These are phyloP conservation scores for Neoboletus magnificus DNA, from an alignment of 768 basidiomycete species.

Conservation along the genomic window DNA sequence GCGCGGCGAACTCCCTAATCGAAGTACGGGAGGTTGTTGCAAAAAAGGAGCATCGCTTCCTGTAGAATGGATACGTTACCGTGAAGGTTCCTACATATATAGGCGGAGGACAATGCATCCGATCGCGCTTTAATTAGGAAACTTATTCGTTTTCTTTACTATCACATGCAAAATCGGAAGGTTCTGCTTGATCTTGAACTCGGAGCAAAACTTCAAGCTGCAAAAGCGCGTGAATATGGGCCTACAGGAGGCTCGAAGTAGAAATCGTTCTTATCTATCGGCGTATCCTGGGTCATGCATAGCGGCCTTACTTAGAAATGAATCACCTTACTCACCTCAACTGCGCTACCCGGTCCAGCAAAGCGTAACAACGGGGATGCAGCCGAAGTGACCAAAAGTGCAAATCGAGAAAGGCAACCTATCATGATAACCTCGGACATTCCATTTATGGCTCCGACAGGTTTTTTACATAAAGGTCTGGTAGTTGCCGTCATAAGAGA, in stretches of 20 bases:
- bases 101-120: not conserved
- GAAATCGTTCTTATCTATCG: not conserved
- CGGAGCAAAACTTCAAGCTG: not conserved
- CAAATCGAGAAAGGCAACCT: not conserved
- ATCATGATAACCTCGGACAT: not conserved
- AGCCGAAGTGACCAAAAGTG: not conserved
- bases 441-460: not conserved
- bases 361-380: not conserved
- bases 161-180: not conserved
- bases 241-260: not conserved
- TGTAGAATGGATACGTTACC: constrained; percentile 1
- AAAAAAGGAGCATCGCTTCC: constrained; percentile 10
- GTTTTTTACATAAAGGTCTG: not conserved
- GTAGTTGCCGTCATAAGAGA: not conserved
- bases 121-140: not conserved
- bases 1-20: not conserved
- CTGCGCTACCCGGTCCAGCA: not conserved
- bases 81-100: no score
- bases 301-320: not conserved
- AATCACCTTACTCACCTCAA: not conserved
- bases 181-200: not conserved
- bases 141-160: not conserved
- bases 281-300: not conserved
- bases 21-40: not conserved
- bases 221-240: not conserved